These are phyloP conservation scores for Ramaria rubella DNA, from an alignment of 768 basidiomycete genomes.

Conservation along the genomic window DNA sequence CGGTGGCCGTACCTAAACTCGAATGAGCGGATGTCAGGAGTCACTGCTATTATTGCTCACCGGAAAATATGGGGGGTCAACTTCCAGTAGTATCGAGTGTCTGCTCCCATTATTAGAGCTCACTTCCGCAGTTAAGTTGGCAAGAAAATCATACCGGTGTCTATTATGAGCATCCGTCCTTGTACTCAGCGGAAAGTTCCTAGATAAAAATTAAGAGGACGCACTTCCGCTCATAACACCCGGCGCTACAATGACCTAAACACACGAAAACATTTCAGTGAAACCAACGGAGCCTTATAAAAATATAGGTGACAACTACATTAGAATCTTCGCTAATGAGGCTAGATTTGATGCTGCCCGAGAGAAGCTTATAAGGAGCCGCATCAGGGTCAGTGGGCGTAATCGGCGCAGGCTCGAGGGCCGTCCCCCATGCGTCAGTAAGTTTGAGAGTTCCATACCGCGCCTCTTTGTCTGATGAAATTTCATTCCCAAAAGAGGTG, in stretches of 20 bases:
- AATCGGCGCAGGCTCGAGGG: conserved; percentile 62
- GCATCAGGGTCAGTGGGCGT: conserved; percentile 38
- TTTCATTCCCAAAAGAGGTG: conserved; percentile 44
- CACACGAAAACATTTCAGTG: background rate
- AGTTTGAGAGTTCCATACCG: conserved; percentile 45
- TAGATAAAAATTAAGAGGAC: background rate
- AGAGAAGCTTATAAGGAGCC: conserved; percentile 42
- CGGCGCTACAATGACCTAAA: conserved; percentile 28
- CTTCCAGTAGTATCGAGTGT: conserved; percentile 54
- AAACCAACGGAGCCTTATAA: background rate
- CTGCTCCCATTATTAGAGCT: too few relatives aligned
- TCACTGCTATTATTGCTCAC: conserved; percentile 28
- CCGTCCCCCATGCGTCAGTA: conserved; percentile 39
- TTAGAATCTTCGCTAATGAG: conserved; percentile 6
- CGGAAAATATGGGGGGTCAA: conserved; percentile 59
- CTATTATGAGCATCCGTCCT: conserved; percentile 21
- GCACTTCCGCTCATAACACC: conserved; percentile 29
- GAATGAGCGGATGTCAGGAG: background rate
- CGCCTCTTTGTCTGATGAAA: conserved; percentile 22
- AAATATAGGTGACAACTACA: background rate
- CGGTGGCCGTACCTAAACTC: background rate
- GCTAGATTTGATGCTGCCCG: conserved; percentile 56
- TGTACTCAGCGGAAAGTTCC: background rate
- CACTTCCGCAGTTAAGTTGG: too few relatives aligned
- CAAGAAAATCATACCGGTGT: conserved; percentile 33